Conservation (phyloP, 2,329 filamentous ascomycete species). For the Xylaria polymorpha region DNA sequence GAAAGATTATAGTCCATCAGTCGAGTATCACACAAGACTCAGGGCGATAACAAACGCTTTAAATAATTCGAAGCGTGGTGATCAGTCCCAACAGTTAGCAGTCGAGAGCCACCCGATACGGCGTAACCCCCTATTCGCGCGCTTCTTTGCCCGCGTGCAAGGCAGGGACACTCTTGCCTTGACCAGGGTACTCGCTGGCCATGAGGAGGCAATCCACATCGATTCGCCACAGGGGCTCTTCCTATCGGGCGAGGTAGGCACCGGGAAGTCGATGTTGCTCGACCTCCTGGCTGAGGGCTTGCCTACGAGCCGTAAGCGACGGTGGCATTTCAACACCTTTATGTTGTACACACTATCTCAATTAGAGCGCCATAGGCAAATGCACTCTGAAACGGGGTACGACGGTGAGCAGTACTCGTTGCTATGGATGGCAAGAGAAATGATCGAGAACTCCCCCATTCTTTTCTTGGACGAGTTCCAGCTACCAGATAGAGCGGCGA, state of each 20-base stretch:
- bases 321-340: slow-evolving; percentile 88
- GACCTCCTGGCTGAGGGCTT: slow-evolving; percentile 83
- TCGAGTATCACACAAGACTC: slow-evolving; percentile 75
- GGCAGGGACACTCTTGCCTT: slow-evolving; percentile 71
- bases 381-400: slow-evolving; percentile 41
- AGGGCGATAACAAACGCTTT: slow-evolving; percentile 67
- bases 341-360: slow-evolving; percentile 82
- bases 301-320: slow-evolving; percentile 76
- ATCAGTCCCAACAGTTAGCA: slow-evolving; percentile 57
- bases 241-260: slow-evolving; percentile 84
- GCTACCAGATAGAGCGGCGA: slow-evolving; percentile 79
- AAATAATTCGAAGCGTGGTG: slow-evolving; percentile 50
- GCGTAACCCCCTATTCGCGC: slow-evolving; percentile 68
- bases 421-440: slow-evolving; percentile 78
- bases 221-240: slow-evolving; percentile 80
- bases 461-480: slow-evolving; percentile 88
- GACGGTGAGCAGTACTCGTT: slow-evolving; percentile 70
- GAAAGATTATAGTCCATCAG: slow-evolving; percentile 80
- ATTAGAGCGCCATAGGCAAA: slow-evolving; percentile 72
- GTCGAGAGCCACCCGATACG: slow-evolving; percentile 66
- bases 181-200: slow-evolving; percentile 73
- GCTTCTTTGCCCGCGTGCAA: slow-evolving; percentile 68
- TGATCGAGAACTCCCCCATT: slow-evolving; percentile 79
- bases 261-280: slow-evolving; percentile 86
- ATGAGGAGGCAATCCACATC: slow-evolving; percentile 77